These are phyloP conservation scores for Eutypa lata DNA, from an alignment of 2,329 filamentous ascomycete genomes.

Conservation along the genomic window DNA sequence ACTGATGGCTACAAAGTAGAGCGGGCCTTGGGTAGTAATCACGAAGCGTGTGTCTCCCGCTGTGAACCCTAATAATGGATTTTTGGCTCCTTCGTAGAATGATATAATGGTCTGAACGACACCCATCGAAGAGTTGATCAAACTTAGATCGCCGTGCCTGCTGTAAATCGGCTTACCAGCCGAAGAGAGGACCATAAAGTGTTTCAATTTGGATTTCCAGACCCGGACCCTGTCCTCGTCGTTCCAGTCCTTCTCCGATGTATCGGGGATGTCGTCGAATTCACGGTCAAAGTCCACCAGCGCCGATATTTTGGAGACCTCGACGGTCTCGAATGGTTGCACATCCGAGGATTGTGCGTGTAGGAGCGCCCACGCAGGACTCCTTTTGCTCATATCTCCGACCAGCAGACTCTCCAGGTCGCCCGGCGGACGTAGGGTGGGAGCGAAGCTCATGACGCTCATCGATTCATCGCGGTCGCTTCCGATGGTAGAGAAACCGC, in stretches of 20 bases:
- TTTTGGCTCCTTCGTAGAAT: slow-evolving; percentile 80
- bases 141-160: slow-evolving; percentile 81
- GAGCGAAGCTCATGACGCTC: slow-evolving; percentile 65
- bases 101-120: slow-evolving; percentile 97
- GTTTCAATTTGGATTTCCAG: slow-evolving; percentile 93
- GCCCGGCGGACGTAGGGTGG: slow-evolving; percentile 58
- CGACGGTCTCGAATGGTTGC: slow-evolving; percentile 58
- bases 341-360: slow-evolving; percentile 59
- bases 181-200: slow-evolving; percentile 93
- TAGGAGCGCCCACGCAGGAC: slow-evolving; percentile 66
- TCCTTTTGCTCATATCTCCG: slow-evolving; percentile 64
- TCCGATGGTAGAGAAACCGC: slow-evolving; percentile 24
- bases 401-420: slow-evolving; percentile 82
- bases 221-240: slow-evolving; percentile 62
- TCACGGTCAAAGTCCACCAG: slow-evolving; percentile 70
- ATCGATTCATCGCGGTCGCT: slow-evolving; percentile 60
- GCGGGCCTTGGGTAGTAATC: slow-evolving; percentile 75
- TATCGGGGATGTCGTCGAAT: slow-evolving; percentile 71
- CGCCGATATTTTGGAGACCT: slow-evolving; percentile 39
- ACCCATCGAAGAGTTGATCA: slow-evolving; percentile 92
- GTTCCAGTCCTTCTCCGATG: slow-evolving; percentile 35
- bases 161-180: slow-evolving; percentile 98
- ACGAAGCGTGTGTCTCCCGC: slow-evolving; percentile 87
- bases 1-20: slow-evolving; percentile 93
- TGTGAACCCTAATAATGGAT: slow-evolving; percentile 77